Conservation (phyloP, 345 rosid species). For the Linum trigynum region DNA sequence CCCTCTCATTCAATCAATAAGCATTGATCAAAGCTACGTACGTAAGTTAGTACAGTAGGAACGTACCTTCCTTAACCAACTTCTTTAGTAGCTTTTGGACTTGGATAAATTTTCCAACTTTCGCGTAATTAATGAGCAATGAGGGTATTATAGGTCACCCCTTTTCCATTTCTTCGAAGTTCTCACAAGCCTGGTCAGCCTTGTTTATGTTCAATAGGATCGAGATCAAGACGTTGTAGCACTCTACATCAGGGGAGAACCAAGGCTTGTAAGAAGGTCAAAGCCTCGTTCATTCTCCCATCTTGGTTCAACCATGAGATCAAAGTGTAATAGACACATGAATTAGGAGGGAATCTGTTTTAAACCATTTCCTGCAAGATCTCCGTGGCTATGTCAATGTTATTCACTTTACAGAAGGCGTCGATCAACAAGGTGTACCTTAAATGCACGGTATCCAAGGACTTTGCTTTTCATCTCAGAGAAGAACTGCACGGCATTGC, state of each 20-base stretch:
- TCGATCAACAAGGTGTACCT: slow-evolving; percentile 48
- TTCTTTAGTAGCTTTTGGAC: slow-evolving; percentile 34
- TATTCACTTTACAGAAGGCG: slow-evolving; percentile 53
- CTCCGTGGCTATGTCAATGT: slow-evolving; percentile 49
- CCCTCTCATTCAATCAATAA: slow-evolving; percentile 38
- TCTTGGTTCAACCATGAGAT: slow-evolving; percentile 55
- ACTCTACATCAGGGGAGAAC: slow-evolving; percentile 40
- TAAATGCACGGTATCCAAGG: slow-evolving; percentile 34
- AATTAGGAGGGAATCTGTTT: slow-evolving; percentile 48
- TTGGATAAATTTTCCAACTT: slow-evolving; percentile 29
- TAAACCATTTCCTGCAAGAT: slow-evolving; percentile 41
- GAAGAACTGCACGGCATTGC: slow-evolving; percentile 36
- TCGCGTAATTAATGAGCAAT: slow-evolving; percentile 45
- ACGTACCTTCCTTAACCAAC: slow-evolving; percentile 44
- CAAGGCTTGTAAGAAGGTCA: slow-evolving; percentile 36
- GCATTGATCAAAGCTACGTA: slow-evolving; percentile 56
- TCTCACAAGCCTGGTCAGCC: slow-evolving; percentile 40
- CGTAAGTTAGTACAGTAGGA: slow-evolving; percentile 50
- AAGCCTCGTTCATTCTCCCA: slow-evolving; percentile 52
- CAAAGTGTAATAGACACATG: slow-evolving; percentile 46
- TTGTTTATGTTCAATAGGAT: slow-evolving; percentile 52
- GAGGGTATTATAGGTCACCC: slow-evolving; percentile 52
- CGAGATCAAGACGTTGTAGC: slow-evolving; percentile 55
- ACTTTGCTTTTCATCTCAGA: slow-evolving; percentile 48
- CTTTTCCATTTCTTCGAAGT: slow-evolving; percentile 54